Conservation (phyloP, 2,329 filamentous ascomycete genomes). For the Aspergillus transmontanensis region DNA sequence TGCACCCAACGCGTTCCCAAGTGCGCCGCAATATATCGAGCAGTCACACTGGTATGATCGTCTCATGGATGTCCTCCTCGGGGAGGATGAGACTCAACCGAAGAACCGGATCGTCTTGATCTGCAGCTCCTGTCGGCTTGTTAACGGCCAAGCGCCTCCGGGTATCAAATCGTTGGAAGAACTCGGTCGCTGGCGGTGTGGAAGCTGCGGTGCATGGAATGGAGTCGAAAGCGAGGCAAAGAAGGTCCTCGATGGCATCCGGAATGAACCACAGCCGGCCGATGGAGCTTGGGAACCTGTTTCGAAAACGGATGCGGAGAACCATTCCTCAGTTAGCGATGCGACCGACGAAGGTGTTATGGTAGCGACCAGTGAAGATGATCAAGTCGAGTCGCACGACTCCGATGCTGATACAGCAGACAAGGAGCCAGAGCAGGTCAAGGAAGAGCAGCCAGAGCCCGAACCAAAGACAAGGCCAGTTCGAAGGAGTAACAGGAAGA, state of each 20-base stretch:
- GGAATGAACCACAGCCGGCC: conserved; percentile 25
- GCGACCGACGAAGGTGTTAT: conserved; percentile 31
- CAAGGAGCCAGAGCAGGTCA: conserved; percentile 13
- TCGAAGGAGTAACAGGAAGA: conserved; percentile 28
- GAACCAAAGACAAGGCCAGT: conserved; percentile 22
- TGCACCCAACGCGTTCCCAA: conserved; percentile 51
- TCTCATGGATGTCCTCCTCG: conserved; percentile 85
- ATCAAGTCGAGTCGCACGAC: conserved; percentile 24
- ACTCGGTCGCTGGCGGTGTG: conserved; percentile 84
- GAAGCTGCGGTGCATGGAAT: conserved; percentile 79
- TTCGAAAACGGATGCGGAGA: conserved; percentile 22
- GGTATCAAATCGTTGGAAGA: conserved; percentile 77
- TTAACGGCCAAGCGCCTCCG: conserved; percentile 94
- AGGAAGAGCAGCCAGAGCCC: conserved; percentile 20
- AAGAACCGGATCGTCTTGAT: conserved; percentile 91
- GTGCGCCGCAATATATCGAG: conserved; percentile 38
- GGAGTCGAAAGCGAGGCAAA: conserved; percentile 77
- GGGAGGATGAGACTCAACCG: conserved; percentile 89
- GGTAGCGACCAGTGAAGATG: conserved; percentile 31
- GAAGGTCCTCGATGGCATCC: conserved; percentile 70
- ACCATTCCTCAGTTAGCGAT: conserved; percentile 23
- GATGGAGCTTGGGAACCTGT: conserved; percentile 28
- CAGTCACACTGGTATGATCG: conserved; percentile 87
- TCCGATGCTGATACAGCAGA: conserved; percentile 24
- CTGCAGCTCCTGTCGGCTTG: conserved; percentile 77